Percentiles rank a stretch among this genome's conserved stretches.
Conservation (phyloP, 2,329 filamentous ascomycete genomes). For the Trichoderma koningii region DNA sequence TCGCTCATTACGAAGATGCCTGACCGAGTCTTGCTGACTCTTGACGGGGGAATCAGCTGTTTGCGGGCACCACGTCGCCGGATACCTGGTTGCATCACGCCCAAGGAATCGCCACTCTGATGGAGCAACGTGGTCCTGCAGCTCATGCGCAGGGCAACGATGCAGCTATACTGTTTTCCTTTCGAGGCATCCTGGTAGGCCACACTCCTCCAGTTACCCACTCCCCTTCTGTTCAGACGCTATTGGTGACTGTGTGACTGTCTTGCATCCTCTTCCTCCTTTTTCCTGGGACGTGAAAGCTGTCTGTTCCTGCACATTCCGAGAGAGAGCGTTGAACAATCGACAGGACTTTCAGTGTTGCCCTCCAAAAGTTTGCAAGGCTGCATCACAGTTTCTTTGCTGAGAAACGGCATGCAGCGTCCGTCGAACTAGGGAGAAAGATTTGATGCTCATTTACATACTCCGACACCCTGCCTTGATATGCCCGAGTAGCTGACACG, state of each 20-base stretch:
- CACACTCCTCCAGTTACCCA: slow-evolving; percentile 13
- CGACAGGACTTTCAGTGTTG: background rate
- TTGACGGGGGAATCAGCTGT: slow-evolving; percentile 38
- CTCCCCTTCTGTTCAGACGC: background rate
- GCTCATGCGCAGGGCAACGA: slow-evolving; percentile 42
- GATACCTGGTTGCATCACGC: slow-evolving; percentile 46
- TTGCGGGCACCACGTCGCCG: slow-evolving; percentile 44
- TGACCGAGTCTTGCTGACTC: slow-evolving; percentile 28
- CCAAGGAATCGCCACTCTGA: slow-evolving; percentile 42
- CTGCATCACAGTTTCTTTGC: background rate
- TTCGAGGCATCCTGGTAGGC: slow-evolving; percentile 43
- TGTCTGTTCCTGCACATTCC: slow-evolving; percentile 13
- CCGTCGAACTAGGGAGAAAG: background rate
- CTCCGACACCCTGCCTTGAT: background rate
- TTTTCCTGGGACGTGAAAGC: background rate
- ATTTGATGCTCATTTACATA: background rate
- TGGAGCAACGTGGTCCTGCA: slow-evolving; percentile 44
- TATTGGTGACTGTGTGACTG: background rate
- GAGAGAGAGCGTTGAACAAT: background rate
- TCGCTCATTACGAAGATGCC: background rate
- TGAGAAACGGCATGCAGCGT: background rate
- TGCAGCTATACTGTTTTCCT: slow-evolving; percentile 43
- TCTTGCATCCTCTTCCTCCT: background rate
- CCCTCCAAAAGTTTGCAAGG: background rate
- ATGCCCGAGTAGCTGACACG: background rate